Evolutionary conservation across 2,329 filamentous ascomycete genomes (phyloP).

Genomic region (Penicillium sp.): DNA sequence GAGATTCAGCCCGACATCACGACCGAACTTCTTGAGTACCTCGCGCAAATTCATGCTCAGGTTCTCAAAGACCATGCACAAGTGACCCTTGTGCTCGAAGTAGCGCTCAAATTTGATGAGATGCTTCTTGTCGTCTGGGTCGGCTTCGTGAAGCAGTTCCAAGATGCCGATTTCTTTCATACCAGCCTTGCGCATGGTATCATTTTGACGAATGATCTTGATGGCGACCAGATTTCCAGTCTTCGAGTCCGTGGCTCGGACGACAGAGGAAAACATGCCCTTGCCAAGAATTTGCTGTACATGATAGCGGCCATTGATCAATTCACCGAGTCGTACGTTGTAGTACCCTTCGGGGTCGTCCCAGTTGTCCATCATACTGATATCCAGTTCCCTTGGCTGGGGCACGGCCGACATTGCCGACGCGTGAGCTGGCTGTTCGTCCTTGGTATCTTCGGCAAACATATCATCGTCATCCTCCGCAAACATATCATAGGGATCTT

Average conservation of each 20-base stretch:
- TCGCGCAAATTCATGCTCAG: slow-evolving; percentile 88
- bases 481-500: slow-evolving; percentile 63
- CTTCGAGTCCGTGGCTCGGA: slow-evolving; percentile 74
- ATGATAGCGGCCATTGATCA: slow-evolving; percentile 85
- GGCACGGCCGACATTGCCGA: slow-evolving; percentile 51
- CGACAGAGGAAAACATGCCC: slow-evolving; percentile 97
- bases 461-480: slow-evolving; percentile 69
- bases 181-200: slow-evolving; percentile 84
- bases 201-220: slow-evolving; percentile 97
- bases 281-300: slow-evolving; percentile 83
- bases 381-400: slow-evolving; percentile 59
- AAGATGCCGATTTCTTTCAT: slow-evolving; percentile 93
- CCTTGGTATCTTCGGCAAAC: slow-evolving; percentile 72
- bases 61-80: slow-evolving; percentile 97
- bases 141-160: slow-evolving; percentile 78
- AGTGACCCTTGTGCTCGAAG: slow-evolving; percentile 91
- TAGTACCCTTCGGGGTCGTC: slow-evolving; percentile 96
- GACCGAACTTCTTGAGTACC: slow-evolving; percentile 91
- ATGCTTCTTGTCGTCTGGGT: slow-evolving; percentile 86
- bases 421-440: slow-evolving; percentile 48
- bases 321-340: slow-evolving; percentile 86
- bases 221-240: slow-evolving; percentile 80
- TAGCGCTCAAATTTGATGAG: slow-evolving; percentile 81
- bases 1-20: slow-evolving; percentile 88
- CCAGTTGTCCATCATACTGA: slow-evolving; percentile 83